A percentile compares a stretch with the other conserved stretches of the same genome.
phyloP scores from a whole-genome alignment of 1,139 yeast species.

The Yarrowia galli region DNA sequence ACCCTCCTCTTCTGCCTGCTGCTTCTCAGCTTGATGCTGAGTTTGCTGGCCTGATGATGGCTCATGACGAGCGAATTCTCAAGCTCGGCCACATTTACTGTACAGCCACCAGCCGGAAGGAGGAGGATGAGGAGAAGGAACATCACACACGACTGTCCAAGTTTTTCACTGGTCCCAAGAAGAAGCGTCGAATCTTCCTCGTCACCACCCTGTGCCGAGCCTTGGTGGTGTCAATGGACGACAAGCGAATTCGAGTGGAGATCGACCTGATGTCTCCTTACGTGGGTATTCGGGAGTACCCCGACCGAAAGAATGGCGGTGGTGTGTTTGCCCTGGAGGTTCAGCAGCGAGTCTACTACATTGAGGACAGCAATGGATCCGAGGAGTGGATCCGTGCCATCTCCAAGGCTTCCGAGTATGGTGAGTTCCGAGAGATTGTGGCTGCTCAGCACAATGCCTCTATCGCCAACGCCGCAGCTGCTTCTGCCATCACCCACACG shows the following conservation, averaged over 20 bases:
- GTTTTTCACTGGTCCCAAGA: slow-evolving; percentile 47
- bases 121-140: slow-evolving; percentile 44
- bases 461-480: slow-evolving; percentile 35
- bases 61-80: slow-evolving; percentile 73
- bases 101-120: slow-evolving; percentile 44
- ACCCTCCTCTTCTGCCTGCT: slow-evolving; percentile 61
- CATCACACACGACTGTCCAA: slow-evolving; percentile 48
- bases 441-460: slow-evolving; percentile 30
- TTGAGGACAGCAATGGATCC: slow-evolving; percentile 50
- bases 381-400: slow-evolving; percentile 50
- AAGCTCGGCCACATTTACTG: slow-evolving; percentile 62
- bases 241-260: slow-evolving; percentile 49
- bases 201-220: slow-evolving; percentile 52
- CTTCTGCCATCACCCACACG: slow-evolving; percentile 37
- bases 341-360: slow-evolving; percentile 49
- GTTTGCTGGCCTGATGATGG: slow-evolving; percentile 67
- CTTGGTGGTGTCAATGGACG: slow-evolving; percentile 47
- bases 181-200: slow-evolving; percentile 49
- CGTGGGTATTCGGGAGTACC: slow-evolving; percentile 49
- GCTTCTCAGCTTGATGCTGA: slow-evolving; percentile 68
- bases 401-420: slow-evolving; percentile 37
- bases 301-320: slow-evolving; percentile 46
- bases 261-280: slow-evolving; percentile 50
- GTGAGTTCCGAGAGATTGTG: slow-evolving; percentile 36
- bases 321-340: slow-evolving; percentile 50